A percentile compares a stretch with the other conserved stretches of the same genome.
These are phyloP conservation scores for Saposhnikovia divaricata DNA, from an alignment of 129 eudicot genomes.

Conservation along the genomic window DNA sequence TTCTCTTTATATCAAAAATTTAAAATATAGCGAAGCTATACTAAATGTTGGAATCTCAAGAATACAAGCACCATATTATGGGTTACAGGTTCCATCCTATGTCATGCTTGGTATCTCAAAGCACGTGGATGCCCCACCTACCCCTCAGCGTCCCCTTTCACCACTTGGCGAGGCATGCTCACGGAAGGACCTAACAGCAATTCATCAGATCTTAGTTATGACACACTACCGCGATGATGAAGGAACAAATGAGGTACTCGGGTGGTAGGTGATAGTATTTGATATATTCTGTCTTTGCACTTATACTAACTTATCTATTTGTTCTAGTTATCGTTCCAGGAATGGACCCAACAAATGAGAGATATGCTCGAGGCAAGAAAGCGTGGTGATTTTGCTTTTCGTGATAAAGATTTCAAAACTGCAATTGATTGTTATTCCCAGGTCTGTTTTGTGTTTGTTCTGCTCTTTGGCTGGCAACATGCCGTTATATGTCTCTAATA, in stretches of 20 bases:
- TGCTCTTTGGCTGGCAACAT: not conserved
- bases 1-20: not conserved
- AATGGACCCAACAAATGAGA: conserved; percentile 88
- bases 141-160: conserved; percentile 69
- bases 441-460: conserved; percentile 25
- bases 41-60: not conserved
- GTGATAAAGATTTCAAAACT: conserved; percentile 63
- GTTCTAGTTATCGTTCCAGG: conserved; percentile 69
- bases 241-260: conserved; percentile 75
- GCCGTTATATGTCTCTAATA: not conserved
- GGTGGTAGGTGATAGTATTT: not conserved
- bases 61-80: not conserved
- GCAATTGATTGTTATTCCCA: conserved; percentile 76
- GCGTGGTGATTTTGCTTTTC: conserved; percentile 70
- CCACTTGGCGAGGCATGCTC: conserved; percentile 84
- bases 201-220: conserved; percentile 60
- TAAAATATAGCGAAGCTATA: not conserved
- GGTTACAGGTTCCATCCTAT: conserved; percentile 62
- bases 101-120: conserved; percentile 74
- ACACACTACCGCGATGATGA: conserved; percentile 78
- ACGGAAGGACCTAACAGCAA: conserved; percentile 77
- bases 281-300: not conserved
- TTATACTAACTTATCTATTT: not conserved
- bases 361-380: conserved; percentile 83
- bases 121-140: conserved; percentile 62